Conservation (phyloP, 2,329 filamentous ascomycete genomes). For the Alternaria dauci region DNA sequence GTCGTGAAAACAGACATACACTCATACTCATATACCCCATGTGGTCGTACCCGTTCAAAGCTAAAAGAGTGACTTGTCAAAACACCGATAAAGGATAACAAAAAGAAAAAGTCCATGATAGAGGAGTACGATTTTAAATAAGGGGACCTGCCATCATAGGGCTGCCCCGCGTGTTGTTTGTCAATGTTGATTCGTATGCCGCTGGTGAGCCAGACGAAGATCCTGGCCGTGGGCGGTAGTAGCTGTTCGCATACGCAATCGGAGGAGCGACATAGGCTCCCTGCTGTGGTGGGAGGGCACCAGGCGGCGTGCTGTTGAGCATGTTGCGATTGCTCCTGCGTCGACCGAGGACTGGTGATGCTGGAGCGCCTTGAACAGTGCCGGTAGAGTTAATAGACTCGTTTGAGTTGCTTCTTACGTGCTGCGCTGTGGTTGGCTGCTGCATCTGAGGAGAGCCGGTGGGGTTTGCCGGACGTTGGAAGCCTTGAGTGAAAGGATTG, state of each 20-base stretch:
- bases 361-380: conserved; percentile 34
- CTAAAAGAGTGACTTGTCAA: conserved; percentile 12
- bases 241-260: conserved; percentile 38
- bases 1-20: conserved; percentile 3
- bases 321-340: conserved; percentile 50
- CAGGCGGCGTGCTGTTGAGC: conserved; percentile 33
- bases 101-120: not conserved
- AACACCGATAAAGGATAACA: not conserved
- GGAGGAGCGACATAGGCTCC: conserved; percentile 34
- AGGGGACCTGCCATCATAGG: conserved; percentile 47
- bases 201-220: conserved; percentile 26
- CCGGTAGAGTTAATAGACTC: conserved; percentile 45
- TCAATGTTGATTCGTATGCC: conserved; percentile 41
- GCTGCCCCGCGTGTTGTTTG: conserved; percentile 34
- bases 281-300: conserved; percentile 34
- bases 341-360: conserved; percentile 42
- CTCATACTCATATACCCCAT: not conserved
- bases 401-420: conserved; percentile 45
- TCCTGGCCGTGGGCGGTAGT: conserved; percentile 41
- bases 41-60: conserved; percentile 8
- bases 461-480: conserved; percentile 39
- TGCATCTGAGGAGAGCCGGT: conserved; percentile 25
- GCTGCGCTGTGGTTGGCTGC: conserved; percentile 26
- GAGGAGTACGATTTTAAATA: conserved; percentile 29
- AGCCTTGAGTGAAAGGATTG: conserved; percentile 48